Evolutionary conservation across 176 grass and related monocot species (phyloP).

Genomic region (Elymus sibiricus): DNA sequence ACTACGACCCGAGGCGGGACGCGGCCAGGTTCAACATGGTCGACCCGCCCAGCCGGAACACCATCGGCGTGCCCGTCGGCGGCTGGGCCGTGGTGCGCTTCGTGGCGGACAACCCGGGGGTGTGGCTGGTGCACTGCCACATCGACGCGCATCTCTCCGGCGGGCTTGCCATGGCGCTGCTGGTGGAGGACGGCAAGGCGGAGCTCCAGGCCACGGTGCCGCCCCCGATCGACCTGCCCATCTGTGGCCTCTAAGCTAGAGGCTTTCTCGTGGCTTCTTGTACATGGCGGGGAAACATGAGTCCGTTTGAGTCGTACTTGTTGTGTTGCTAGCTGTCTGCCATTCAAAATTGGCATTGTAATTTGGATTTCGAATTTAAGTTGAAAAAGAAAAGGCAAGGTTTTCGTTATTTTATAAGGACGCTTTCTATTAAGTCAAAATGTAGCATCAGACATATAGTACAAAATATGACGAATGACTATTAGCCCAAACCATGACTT

Average conservation of each 20-base stretch:
- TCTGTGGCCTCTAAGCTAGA: constrained; percentile 36
- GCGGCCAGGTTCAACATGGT: constrained; percentile 67
- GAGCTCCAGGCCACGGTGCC: constrained; percentile 45
- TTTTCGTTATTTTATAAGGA: not conserved
- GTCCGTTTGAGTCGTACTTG: not conserved
- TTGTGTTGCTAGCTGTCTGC: not conserved
- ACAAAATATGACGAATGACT: too few species aligned
- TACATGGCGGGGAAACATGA: constrained; percentile 6
- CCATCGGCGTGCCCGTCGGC: constrained; percentile 77
- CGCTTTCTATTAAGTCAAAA: too few species aligned
- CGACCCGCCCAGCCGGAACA: constrained; percentile 83
- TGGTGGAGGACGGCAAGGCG: constrained; percentile 75
- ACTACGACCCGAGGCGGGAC: constrained; percentile 62
- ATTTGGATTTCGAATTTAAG: constrained; percentile 35
- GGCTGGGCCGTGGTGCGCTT: constrained; percentile 88
- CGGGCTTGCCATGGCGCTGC: constrained; percentile 78
- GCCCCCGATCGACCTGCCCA: constrained; percentile 70
- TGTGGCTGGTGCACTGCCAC: constrained; percentile 94
- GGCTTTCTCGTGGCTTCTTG: not conserved
- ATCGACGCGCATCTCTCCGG: constrained; percentile 65
- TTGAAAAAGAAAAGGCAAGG: not conserved
- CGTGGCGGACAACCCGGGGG: constrained; percentile 76
- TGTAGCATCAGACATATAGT: too few species aligned
- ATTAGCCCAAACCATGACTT: too few species aligned
- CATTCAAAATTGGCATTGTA: constrained; percentile 13